phyloP scores from a whole-genome alignment of 495 filamentous ascomycete genomes.

The Hyphodiscus hymeniophilus region DNA sequence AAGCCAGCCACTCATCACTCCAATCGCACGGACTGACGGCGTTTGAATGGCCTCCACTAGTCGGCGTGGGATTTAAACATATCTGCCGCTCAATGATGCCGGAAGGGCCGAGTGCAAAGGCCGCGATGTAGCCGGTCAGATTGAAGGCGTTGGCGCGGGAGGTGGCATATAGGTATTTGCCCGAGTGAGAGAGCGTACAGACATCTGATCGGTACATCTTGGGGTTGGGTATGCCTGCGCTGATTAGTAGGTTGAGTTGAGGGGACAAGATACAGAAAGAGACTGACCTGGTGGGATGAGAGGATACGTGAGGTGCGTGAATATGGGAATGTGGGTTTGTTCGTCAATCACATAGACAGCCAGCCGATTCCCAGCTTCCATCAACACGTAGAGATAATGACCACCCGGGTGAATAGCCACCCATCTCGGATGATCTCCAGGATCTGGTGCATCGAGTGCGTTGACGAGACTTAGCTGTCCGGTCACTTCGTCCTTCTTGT shows the following conservation, averaged over 20 bases:
- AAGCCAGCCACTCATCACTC: constrained; percentile 76
- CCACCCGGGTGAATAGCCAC: constrained; percentile 70
- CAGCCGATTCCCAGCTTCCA: constrained; percentile 77
- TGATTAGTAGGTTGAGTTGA: not conserved
- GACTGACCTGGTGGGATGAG: constrained; percentile 62
- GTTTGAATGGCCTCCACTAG: constrained; percentile 78
- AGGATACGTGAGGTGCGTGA: constrained; percentile 67
- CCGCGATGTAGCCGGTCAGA: constrained; percentile 71
- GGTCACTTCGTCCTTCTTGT: constrained; percentile 52
- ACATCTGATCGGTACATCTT: constrained; percentile 70
- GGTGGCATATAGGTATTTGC: constrained; percentile 71
- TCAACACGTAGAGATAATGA: constrained; percentile 72
- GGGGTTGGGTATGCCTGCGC: constrained; percentile 38
- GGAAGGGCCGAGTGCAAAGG: constrained; percentile 59
- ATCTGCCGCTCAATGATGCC: constrained; percentile 70
- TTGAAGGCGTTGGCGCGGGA: constrained; percentile 66
- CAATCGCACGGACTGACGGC: constrained; percentile 72
- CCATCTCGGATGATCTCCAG: constrained; percentile 75
- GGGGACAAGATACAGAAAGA: constrained; percentile 1
- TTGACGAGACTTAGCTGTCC: constrained; percentile 60
- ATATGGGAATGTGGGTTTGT: constrained; percentile 68
- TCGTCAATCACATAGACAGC: constrained; percentile 74
- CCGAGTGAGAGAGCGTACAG: constrained; percentile 54
- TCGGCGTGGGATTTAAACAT: constrained; percentile 73
- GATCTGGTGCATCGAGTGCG: constrained; percentile 58